Base-by-base conservation (phyloP, 2,329 filamentous ascomycete genomes). In the Fusarium siculi region DNA sequence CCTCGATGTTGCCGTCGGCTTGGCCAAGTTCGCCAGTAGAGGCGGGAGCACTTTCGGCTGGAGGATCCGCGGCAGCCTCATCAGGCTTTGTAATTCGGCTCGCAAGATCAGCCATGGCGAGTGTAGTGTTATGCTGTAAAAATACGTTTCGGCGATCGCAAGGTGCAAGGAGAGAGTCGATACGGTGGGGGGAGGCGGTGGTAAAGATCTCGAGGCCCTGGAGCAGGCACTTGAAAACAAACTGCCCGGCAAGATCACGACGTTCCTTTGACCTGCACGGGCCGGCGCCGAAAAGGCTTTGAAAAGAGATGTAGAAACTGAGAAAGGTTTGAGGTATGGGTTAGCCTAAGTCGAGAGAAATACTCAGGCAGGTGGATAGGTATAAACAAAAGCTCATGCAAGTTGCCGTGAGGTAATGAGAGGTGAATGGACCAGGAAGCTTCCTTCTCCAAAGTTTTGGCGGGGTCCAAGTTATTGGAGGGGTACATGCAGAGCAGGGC, bases 11-110 rank as follows among this genome's bases (percentile, higher is more conserved):
- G 53, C 81, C 82, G 54, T 86, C 82, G 28, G 78, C 69, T 75
- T 84, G 82, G n/a, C 78, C 79, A 36, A 81, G 79, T 34, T 77
- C 65, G n/a, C 69, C 65, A 32, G 76, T 60, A 59, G 75, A 74
- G 25, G 64, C 25, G 37, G 74, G 63, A 19, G 66, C 63, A 53
- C 74, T 62, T 30, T 75, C 69, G 34, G 67, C 63, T 19, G 77
- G 57, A 25, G 74, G 65, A 16, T 75, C 68, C 4, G 70, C 58
- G 14, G 77, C 70, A 34, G 65, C 76, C 60, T 79, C 81, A 23
- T 81, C 81, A 7, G 86, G 86, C 63, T 85, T 81, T 25, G 85
- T 86, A 76, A 87, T 87, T 71, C 86, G 85, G 77, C 85, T 87
- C 53, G 86, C 86, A 47, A 87, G 84, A 75, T 87, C 85, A 60